phyloP scores from a whole-genome alignment of 352 stramenopile genomes.

The Nothophytophthora sp. region DNA sequence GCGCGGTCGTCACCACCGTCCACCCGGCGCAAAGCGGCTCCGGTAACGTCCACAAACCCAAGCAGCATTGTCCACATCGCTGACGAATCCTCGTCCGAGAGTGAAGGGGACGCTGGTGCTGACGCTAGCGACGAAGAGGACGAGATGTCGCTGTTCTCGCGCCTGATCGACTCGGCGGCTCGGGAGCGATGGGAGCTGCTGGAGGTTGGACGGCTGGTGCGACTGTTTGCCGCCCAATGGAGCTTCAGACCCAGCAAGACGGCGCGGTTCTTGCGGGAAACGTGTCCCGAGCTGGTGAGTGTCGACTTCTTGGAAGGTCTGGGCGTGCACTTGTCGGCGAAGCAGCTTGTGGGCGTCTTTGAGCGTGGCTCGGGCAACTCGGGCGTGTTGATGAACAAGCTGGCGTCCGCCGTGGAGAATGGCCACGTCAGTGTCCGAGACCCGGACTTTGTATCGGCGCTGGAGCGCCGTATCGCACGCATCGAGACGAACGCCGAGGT shows the following conservation, averaged over 20 bases:
- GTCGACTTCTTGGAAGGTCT: conserved; percentile 88
- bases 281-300: conserved; percentile 80
- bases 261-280: conserved; percentile 52
- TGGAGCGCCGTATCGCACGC: conserved; percentile 24
- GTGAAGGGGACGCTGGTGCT: conserved; percentile 13
- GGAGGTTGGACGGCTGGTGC: conserved; percentile 78
- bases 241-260: conserved; percentile 54
- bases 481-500: conserved; percentile 64
- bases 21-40: conserved; percentile 5
- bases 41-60: not conserved
- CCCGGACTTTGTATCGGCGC: conserved; percentile 29
- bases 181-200: conserved; percentile 75
- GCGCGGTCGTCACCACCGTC: not conserved
- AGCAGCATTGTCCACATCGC: conserved; percentile 3
- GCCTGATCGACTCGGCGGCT: conserved; percentile 77
- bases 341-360: conserved; percentile 74
- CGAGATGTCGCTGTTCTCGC: conserved; percentile 53
- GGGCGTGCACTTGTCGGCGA: conserved; percentile 45
- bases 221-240: conserved; percentile 74
- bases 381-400: conserved; percentile 71
- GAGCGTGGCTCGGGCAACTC: conserved; percentile 59
- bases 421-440: conserved; percentile 61
- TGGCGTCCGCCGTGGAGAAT: conserved; percentile 73
- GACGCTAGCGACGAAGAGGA: conserved; percentile 6
- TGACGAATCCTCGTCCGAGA: conserved; percentile 25